Evolutionary conservation across 2,329 filamentous ascomycete genomes (phyloP).

Genomic region (Coleophoma crateriformis): DNA sequence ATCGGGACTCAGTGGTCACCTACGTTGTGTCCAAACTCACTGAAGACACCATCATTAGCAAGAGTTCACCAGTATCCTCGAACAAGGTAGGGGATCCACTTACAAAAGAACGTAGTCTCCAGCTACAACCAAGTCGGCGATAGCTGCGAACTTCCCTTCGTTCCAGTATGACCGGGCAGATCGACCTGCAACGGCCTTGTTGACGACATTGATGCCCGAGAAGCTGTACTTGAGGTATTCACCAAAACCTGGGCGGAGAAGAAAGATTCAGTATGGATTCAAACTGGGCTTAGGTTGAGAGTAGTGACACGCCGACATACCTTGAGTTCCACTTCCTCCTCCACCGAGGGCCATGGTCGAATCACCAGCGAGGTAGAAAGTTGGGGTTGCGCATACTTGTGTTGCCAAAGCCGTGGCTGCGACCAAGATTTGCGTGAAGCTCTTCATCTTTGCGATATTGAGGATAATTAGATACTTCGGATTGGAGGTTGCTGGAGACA

Average conservation of each 20-base stretch:
- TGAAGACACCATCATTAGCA: background rate
- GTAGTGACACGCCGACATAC: slow-evolving; percentile 16
- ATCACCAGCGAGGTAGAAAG: slow-evolving; percentile 53
- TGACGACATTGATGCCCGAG: slow-evolving; percentile 44
- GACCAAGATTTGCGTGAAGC: too few species aligned
- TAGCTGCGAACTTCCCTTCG: slow-evolving; percentile 57
- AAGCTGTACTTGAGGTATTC: slow-evolving; percentile 49
- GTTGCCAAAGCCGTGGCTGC: background rate
- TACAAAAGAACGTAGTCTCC: slow-evolving; percentile 11
- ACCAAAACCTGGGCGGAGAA: slow-evolving; percentile 50
- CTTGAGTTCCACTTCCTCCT: slow-evolving; percentile 35
- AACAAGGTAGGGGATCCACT: background rate
- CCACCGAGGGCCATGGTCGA: slow-evolving; percentile 52
- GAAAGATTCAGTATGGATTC: slow-evolving; percentile 5
- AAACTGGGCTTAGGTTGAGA: background rate
- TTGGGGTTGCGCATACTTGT: slow-evolving; percentile 20
- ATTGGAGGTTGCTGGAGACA: too few species aligned
- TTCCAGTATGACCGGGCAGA: slow-evolving; percentile 61
- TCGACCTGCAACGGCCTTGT: slow-evolving; percentile 61
- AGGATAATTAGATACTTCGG: too few species aligned
- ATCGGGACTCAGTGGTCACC: too few species aligned
- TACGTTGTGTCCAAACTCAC: slow-evolving; percentile 60
- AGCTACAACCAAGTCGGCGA: slow-evolving; percentile 36
- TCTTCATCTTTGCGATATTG: too few species aligned
- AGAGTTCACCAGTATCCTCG: background rate